Base-by-base conservation (phyloP, 257 asterid genomes). In the Solanum paucissectum region DNA sequence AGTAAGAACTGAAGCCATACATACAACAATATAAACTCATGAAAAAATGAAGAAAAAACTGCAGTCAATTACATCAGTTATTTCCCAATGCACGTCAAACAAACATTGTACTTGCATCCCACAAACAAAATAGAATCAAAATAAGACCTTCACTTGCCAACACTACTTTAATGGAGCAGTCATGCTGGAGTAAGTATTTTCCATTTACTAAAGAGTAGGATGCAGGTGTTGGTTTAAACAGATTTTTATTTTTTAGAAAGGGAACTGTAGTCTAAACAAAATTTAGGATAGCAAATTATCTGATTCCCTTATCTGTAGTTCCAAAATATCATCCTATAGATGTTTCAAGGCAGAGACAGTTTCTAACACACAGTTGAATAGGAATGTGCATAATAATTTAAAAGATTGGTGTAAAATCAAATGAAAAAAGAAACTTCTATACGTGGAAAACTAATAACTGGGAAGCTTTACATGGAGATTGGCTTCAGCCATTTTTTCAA, bases 401-500 rank as follows among this genome's bases (percentile, higher is more conserved):
- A 88, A 37, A 84, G 77, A 88, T 71, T 34, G 87, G 71, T 76
- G 86, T 37, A 40, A 81, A 64, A 25, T 52, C 71, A 18, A 46
- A 38, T 60, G 33, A 44, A 42, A 66, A 79, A 55, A 76, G 85
- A 46, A 87, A 75, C 87, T 83, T 83, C 64, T n/a, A 84, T 14
- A 71, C 20, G 33, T 27, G 85, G 64, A 37, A 88, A 90, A 34
- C 49, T 42, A 88, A 84, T 77, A 89, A 86, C 69, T 84, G 86
- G 88, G 87, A 90, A 64, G 88, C 34, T 91, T 72, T 95, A 97
- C 99, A 92, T 97, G 90, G 88, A 97, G 93, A 91, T 95, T 95
- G 69, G 98, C 99, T 91, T 97, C 99, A 12, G 98, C 95, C 99
- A 97, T 95, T 92, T 95, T 95, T 89, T 97, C 99, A 86, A 97